Evolutionary conservation across 176 grass and related monocot species (phyloP), one percentile per base, ranked within the genome.

Genomic region (Oryza brachyantha): DNA sequence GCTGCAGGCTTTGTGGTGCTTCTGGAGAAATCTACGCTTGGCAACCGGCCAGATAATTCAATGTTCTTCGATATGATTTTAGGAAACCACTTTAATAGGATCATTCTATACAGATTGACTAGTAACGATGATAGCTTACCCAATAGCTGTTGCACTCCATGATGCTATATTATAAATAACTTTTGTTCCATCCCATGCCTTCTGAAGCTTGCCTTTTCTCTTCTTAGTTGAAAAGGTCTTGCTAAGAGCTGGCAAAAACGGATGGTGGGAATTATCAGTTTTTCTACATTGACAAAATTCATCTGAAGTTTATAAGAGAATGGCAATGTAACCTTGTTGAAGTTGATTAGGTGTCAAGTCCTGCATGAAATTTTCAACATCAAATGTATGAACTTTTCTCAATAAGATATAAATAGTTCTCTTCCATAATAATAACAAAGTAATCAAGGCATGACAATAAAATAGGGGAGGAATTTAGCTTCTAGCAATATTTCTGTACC

Each of bases 181-280:
- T 88, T 94, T 84, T 78, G 91, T 92, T 84, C 92, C 90, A 77
- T 94, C 92, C 95, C 92, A 98, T 85, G 92, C 92, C 65, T 98
- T 98, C 63, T 71, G 86, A 73, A 98, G 83, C 61, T 70, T 92
- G 42, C 88, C 84, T 83, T 94, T 98, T 77, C 84, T 94, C 80
- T 94, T 98, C 76, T 91, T 91, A 60, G 61, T 40, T 52, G 87
- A 87, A 81, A 98, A 98, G 64, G 95, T 90, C 74, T 98, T 98
- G 87, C 92, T 89, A 73, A 98, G 95, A 27, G 91, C 95, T 98
- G 71, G 16, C 3, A 24, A 48, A 63, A 37, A 26, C 32, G 35
- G 32, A 52, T 29, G 13, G 27, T 28, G 66, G 35, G n/a, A 57
- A 12, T 58, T 24, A 68, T 69, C 57, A 74, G 32, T 39, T 17